These are phyloP conservation scores for Favolaschia claudopus DNA, from an alignment of 768 basidiomycete genomes.

Conservation along the genomic window DNA sequence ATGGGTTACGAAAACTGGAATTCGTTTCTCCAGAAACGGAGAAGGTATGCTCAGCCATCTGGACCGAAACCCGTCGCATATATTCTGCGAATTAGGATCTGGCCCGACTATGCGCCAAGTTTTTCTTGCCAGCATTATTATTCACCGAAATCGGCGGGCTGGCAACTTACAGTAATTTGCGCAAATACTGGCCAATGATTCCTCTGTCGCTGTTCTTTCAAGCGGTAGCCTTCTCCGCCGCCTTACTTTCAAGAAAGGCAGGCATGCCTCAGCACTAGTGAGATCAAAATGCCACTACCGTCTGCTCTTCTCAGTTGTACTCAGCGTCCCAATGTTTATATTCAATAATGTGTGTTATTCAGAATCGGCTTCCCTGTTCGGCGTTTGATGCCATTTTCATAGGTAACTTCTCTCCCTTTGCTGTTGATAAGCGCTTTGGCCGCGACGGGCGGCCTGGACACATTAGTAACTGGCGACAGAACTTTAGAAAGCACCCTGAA, in stretches of 20 bases:
- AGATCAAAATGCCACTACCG: background rate
- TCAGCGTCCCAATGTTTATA: slow-evolving; percentile 25
- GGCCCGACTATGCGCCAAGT: slow-evolving; percentile 16
- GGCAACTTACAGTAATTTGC: slow-evolving; percentile 17
- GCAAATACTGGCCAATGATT: slow-evolving; percentile 25
- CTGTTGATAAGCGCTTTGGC: slow-evolving; percentile 22
- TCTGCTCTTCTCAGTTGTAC: background rate
- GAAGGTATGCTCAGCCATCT: no score
- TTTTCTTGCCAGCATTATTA: slow-evolving; percentile 24
- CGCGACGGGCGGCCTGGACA: slow-evolving; percentile 19
- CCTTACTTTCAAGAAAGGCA: background rate
- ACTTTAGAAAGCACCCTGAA: slow-evolving; percentile 5
- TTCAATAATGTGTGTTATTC: slow-evolving; percentile 22
- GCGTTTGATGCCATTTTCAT: background rate
- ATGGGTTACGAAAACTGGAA: slow-evolving; percentile 10
- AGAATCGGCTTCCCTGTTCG: background rate
- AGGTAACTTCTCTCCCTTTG: slow-evolving; percentile 28
- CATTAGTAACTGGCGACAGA: slow-evolving; percentile 10
- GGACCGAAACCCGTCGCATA: no score
- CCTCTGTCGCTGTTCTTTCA: slow-evolving; percentile 26
- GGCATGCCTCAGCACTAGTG: slow-evolving; percentile 26
- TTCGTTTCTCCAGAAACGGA: slow-evolving; percentile 23
- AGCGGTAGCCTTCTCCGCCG: slow-evolving; percentile 12
- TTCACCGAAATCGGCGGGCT: slow-evolving; percentile 26
- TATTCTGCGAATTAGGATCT: slow-evolving; percentile 10